Evolutionary conservation across 768 basidiomycete genomes (phyloP), one percentile per base, ranked within the genome.

Genomic region (Pulveroboletus sp.): DNA sequence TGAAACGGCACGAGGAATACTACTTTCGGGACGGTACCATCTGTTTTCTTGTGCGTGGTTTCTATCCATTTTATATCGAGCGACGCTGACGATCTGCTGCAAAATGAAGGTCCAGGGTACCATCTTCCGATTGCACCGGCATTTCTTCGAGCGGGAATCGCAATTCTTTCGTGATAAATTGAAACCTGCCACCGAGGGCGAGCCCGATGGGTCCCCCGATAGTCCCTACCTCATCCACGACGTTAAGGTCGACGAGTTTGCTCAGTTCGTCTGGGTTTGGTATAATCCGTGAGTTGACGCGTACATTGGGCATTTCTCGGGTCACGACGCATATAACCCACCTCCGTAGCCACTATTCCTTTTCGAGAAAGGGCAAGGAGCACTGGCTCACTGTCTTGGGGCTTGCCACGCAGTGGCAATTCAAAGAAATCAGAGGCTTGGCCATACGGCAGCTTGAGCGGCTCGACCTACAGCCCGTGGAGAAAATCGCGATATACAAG

Each of bases 401-500:
- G 2, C 77, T 87, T 1, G 71, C 84, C 0, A 67, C 77, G 16
- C 58, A 68, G 4, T 89, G 84, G 84, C 34, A 55, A 0, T 87
- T 87, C 50, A 53, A 52, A 0, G 74, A 80, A 37, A 74, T 84
- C 7, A 75, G 69, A 32, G 57, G 50, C 40, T 79, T 72, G 2
- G 81, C 82, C 0, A 65, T 84, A 0, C 76, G 79, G 1, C 78
- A 85, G 45, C 69, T 86, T 0, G 77, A 81, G 46, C 70, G 72
- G 56, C 65, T 77, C 7, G 21, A 63, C 0, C 70, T 85, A 33
- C 63, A 68, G 0, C 72, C 75, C 2, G 71, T 85, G 1, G 73
- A 80, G 2, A 80, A 81, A 25, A 78, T 87, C 41, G 63, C 71
- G 5, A 62, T 78, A 0, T 87, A 87, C 53, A 82, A 83, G 38